Evolutionary conservation across 495 filamentous ascomycete species (phyloP).

Genomic region (Massariosphaeria phaeospora): DNA sequence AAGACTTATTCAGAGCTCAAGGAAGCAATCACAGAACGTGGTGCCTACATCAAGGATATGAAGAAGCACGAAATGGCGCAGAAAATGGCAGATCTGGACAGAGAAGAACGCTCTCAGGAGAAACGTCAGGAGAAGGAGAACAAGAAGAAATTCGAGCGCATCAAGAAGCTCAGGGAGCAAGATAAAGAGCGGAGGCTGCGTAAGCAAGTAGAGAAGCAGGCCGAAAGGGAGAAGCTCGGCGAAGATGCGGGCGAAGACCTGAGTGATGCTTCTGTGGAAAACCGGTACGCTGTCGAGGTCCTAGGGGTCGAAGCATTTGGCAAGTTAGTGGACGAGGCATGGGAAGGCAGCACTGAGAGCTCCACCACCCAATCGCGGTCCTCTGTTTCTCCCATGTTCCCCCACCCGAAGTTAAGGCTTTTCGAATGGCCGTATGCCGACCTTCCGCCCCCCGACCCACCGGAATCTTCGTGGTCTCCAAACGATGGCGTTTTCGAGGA

Average conservation of each 20-base stretch:
- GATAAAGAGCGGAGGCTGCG: not conserved
- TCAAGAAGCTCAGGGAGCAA: too few species aligned
- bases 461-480: not conserved
- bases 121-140: conserved; percentile 8
- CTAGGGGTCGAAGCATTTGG: not conserved
- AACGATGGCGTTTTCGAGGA: not conserved
- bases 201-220: too few species aligned
- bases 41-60: conserved; percentile 18
- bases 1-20: conserved; percentile 7
- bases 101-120: not conserved
- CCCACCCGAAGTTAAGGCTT: conserved; percentile 10
- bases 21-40: not conserved
- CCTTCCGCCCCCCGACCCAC: conserved; percentile 1
- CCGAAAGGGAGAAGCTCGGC: not conserved
- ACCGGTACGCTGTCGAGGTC: not conserved
- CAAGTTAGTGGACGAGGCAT: not conserved
- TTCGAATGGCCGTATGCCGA: conserved; percentile 15
- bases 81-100: conserved; percentile 7
- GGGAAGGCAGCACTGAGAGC: not conserved
- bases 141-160: conserved; percentile 3
- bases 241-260: conserved; percentile 5
- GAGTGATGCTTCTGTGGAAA: not conserved
- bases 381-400: not conserved
- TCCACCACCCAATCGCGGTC: not conserved
- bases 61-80: conserved; percentile 13